These are phyloP conservation scores for Magnusiomyces clavatus DNA, from an alignment of 1,139 yeast genomes.

Conservation along the genomic window DNA sequence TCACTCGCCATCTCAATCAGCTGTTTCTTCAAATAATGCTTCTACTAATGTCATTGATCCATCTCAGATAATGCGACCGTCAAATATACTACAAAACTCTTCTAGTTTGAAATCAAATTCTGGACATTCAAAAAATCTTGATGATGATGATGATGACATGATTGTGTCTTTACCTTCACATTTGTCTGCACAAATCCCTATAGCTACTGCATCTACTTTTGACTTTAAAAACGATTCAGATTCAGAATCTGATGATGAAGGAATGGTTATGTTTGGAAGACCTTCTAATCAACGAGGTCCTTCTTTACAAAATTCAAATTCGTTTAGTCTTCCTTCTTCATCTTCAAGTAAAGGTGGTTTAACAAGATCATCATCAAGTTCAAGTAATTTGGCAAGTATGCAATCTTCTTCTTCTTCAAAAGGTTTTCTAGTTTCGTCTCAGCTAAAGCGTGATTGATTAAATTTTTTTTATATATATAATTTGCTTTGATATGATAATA, in stretches of 20 bases:
- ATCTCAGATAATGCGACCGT: neutral
- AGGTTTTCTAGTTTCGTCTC: neutral
- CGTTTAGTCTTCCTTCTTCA: too few relatives aligned
- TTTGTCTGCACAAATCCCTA: conserved; percentile 9
- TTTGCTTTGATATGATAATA: too few relatives aligned
- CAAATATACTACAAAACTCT: neutral
- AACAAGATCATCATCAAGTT: neutral
- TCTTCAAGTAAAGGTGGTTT: too few relatives aligned
- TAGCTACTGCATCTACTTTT: neutral
- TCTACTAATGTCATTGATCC: neutral
- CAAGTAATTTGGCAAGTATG: conserved; percentile 1
- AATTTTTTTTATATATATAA: too few relatives aligned
- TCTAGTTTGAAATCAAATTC: neutral
- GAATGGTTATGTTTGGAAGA: too few relatives aligned
- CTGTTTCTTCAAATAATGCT: conserved; percentile 3
- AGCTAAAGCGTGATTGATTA: neutral
- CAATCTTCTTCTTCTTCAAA: neutral
- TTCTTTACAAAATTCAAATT: too few relatives aligned
- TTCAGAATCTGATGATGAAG: neutral
- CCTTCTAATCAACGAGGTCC: too few relatives aligned
- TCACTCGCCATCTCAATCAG: conserved; percentile 7
- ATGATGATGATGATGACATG: conserved; percentile 2
- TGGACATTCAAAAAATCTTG: conserved; percentile 1
- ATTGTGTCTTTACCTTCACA: conserved; percentile 11
- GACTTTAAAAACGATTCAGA: neutral